Evolutionary conservation across 495 filamentous ascomycete genomes (phyloP).

Genomic region (Daldinia decipiens): DNA sequence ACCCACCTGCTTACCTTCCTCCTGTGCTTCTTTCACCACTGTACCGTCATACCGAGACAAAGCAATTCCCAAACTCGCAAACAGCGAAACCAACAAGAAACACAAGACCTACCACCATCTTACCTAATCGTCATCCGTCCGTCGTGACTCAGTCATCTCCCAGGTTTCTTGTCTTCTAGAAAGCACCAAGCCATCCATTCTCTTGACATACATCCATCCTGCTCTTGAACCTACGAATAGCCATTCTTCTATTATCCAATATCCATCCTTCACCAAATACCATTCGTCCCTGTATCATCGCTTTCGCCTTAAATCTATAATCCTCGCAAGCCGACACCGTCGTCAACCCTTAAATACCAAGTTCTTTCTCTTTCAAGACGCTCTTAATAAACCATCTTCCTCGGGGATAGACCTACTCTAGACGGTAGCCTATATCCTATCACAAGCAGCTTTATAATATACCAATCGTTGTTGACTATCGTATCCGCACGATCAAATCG

Average conservation of each 20-base stretch:
- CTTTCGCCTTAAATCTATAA: constrained; percentile 18
- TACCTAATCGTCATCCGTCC: constrained; percentile 44
- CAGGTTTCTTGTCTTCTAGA: constrained; percentile 33
- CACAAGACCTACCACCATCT: constrained; percentile 43
- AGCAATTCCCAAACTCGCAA: constrained; percentile 40
- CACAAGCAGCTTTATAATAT: constrained; percentile 5
- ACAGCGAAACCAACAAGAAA: constrained; percentile 32
- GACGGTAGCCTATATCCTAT: constrained; percentile 9
- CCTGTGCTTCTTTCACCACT: constrained; percentile 23
- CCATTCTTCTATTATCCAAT: constrained; percentile 10
- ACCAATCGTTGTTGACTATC: constrained; percentile 3
- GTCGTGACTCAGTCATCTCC: constrained; percentile 34
- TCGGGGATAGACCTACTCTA: constrained; percentile 6
- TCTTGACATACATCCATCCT: constrained; percentile 17
- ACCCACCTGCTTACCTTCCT: constrained; percentile 37
- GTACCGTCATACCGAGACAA: constrained; percentile 33
- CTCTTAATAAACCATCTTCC: not conserved
- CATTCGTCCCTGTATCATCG: constrained; percentile 20
- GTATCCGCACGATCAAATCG: not conserved
- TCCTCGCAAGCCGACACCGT: constrained; percentile 16
- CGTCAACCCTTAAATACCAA: constrained; percentile 11
- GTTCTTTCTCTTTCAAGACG: not conserved
- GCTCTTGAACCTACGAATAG: constrained; percentile 15
- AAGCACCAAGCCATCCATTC: constrained; percentile 31
- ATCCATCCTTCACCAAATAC: constrained; percentile 11